Evolutionary conservation across 2,329 filamentous ascomycete genomes (phyloP), one percentile per base, ranked within the genome.

Genomic region (Daldinia sp.): DNA sequence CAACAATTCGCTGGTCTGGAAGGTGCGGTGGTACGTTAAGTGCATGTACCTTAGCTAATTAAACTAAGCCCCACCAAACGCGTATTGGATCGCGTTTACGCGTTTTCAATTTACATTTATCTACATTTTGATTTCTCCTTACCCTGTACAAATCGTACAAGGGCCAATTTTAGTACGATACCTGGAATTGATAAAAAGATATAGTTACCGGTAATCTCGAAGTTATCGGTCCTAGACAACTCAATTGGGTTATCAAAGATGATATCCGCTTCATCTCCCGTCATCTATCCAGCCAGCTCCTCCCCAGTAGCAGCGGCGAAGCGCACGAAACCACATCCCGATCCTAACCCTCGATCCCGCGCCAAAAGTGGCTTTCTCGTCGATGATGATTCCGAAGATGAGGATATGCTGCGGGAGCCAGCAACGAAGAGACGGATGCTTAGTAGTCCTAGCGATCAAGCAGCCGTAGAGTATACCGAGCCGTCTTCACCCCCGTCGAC

Each of bases 221-320:
- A 30, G 21, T 11, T 25, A 34, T 19, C 11, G 47, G 19, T 23
- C 37, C 21, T 11, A 61, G 30, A 17, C 32, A 48, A 37, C 32
- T 41, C 45, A 64, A 64, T 68, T 61, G 53, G 64, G 7, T 34
- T 19, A 7, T 25, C 17, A 61, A 79, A 70, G 41, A 90, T 90
- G 87, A 77, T 85, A 23, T 80, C 83, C 34, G 80, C 84, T 35
- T 89, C 88, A 5, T 88, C 88, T 11, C 85, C 87, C 2, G 76
- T 87, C 17, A 72, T 79, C 23, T 86, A 86, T 61, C 85, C 86
- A 2, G 75, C 79, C 5, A 86, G 80, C 70, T 85, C 85, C 25
- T 75, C 77, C 49, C 74, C 61, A 10, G 21, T 76, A 9, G 58
- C 68, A 57, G 58, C 67, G 54, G 61, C 67, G 7, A 82, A 82